These are phyloP conservation scores for Stenocarpella maydis DNA, from an alignment of 2,329 filamentous ascomycete species.

Conservation along the genomic window DNA sequence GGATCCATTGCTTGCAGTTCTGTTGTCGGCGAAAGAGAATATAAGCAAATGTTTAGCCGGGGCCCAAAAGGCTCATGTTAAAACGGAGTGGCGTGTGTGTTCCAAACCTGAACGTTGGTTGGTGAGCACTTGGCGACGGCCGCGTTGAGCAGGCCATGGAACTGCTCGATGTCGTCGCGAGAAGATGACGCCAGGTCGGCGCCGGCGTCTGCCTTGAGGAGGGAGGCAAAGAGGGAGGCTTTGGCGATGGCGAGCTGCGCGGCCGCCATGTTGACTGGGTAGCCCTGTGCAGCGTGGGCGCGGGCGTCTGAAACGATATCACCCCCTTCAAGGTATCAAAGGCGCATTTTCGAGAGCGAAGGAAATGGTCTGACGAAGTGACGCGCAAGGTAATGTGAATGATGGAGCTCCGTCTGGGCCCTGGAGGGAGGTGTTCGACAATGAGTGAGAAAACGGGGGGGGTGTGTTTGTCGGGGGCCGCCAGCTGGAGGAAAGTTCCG, in stretches of 20 bases:
- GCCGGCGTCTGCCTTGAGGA: conserved; percentile 77
- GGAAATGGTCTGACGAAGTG: not conserved
- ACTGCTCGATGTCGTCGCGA: conserved; percentile 73
- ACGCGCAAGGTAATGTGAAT: not conserved
- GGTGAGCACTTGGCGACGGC: conserved; percentile 76
- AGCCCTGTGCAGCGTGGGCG: not conserved
- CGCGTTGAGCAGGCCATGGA: conserved; percentile 72
- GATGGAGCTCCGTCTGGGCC: not conserved
- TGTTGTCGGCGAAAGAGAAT: conserved; percentile 54
- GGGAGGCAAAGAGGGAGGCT: conserved; percentile 76
- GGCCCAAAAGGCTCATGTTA: conserved; percentile 37
- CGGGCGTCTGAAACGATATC: not conserved
- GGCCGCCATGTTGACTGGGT: conserved; percentile 62
- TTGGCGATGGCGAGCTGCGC: conserved; percentile 81
- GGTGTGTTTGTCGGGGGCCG: too few species aligned
- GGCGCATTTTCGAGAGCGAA: not conserved
- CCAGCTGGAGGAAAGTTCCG: conserved; percentile 22
- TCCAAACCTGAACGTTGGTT: conserved; percentile 88
- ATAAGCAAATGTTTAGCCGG: conserved; percentile 50
- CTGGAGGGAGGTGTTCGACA: not conserved
- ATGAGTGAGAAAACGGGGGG: not conserved
- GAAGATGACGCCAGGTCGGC: conserved; percentile 57
- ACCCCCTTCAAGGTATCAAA: conserved; percentile 16
- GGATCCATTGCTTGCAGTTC: conserved; percentile 89
- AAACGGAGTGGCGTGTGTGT: conserved; percentile 43